Evolutionary conservation across 352 stramenopile species (phyloP).

Genomic region (Phytopythium mirpurense): DNA sequence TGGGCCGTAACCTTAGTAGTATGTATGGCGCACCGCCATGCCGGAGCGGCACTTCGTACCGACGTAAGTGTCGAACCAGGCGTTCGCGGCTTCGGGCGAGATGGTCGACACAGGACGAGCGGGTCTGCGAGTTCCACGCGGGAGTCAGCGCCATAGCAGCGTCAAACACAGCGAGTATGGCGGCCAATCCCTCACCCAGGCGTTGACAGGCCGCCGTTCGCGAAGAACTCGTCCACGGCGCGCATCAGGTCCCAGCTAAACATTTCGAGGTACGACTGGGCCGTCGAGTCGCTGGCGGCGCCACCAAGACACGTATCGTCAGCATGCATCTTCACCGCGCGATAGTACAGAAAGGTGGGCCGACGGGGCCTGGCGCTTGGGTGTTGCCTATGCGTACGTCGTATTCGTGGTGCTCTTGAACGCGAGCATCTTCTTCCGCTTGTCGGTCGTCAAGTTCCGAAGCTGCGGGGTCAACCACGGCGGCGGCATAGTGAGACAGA

Average conservation of each 20-base stretch:
- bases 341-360: no score
- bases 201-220: conserved; percentile 32
- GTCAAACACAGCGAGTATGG: background rate
- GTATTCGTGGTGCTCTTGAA: conserved; percentile 78
- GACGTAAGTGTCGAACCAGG: conserved; percentile 68
- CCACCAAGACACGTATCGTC: no score
- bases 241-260: conserved; percentile 80
- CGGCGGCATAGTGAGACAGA: no score
- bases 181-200: conserved; percentile 11
- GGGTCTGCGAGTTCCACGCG: conserved; percentile 3
- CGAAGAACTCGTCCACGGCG: conserved; percentile 75
- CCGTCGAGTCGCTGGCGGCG: conserved; percentile 60
- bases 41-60: conserved; percentile 15
- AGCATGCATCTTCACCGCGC: no score
- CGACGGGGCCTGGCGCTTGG: no score
- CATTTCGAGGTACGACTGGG: conserved; percentile 67
- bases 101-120: conserved; percentile 25
- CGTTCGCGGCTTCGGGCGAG: conserved; percentile 36
- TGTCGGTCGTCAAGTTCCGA: conserved; percentile 44
- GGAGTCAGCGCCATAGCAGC: background rate
- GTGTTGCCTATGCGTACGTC: no score
- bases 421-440: conserved; percentile 64
- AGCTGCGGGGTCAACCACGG: conserved; percentile 12
- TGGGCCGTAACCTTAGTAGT: background rate
- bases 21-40: background rate